Evolutionary conservation across 1,139 yeast genomes (phyloP).

Genomic region (Suhomyces choctaworum): DNA sequence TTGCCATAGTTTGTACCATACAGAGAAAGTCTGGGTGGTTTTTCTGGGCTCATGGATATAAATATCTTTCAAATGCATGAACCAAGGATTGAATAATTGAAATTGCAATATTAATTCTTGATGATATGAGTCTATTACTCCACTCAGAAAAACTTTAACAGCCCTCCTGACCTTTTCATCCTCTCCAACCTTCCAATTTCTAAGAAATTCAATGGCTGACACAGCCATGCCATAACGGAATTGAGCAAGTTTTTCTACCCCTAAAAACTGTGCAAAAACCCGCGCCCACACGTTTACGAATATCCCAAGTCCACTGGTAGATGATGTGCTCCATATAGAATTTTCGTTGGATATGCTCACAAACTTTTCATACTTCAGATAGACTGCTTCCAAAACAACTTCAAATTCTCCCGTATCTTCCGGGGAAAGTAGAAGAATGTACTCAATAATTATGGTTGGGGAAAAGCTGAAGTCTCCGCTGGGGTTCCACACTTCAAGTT

Average conservation of each 20-base stretch:
- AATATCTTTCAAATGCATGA: constrained; percentile 7
- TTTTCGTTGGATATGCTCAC: constrained; percentile 14
- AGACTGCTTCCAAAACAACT: constrained; percentile 13
- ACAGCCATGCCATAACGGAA: not conserved
- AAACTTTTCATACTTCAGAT: constrained; percentile 16
- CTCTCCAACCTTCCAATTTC: constrained; percentile 1
- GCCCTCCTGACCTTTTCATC: not conserved
- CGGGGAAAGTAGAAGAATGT: constrained; percentile 18
- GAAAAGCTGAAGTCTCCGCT: constrained; percentile 8
- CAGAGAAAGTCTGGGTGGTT: constrained; percentile 4
- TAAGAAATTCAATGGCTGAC: constrained; percentile 2
- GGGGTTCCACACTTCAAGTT: constrained; percentile 19
- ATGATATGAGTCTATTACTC: constrained; percentile 1
- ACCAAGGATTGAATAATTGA: constrained; percentile 33
- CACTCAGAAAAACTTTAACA: not conserved
- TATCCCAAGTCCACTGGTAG: constrained; percentile 4
- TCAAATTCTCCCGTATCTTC: constrained; percentile 17
- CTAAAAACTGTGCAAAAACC: constrained; percentile 15
- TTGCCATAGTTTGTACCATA: constrained; percentile 12
- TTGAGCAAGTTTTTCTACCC: not conserved
- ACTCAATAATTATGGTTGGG: constrained; percentile 20
- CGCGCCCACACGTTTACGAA: constrained; percentile 14
- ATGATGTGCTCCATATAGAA: constrained; percentile 21
- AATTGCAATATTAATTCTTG: constrained; percentile 27
- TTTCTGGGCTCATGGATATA: constrained; percentile 1